Conservation (phyloP, 1,284 basidiomycete species). For the Pyrrhoderma lamaoense region DNA sequence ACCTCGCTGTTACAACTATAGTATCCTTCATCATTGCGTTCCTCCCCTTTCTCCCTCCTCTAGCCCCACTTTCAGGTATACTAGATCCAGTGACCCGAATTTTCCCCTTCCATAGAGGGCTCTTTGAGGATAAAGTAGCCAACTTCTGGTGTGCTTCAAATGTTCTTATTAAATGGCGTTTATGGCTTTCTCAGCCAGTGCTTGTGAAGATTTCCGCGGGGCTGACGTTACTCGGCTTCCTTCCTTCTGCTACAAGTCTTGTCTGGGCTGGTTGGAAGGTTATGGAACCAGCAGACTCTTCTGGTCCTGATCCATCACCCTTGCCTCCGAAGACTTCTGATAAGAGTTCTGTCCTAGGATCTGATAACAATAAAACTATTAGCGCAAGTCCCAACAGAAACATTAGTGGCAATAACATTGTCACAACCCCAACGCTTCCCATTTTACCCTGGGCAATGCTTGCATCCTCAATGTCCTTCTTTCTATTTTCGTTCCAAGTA, state of each 20-base stretch:
- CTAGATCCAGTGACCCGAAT: slow-evolving; percentile 72
- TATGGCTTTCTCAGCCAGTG: slow-evolving; percentile 37
- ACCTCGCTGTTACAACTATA: slow-evolving; percentile 53
- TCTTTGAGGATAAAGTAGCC: slow-evolving; percentile 96
- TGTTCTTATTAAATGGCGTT: slow-evolving; percentile 78
- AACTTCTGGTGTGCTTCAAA: slow-evolving; percentile 96
- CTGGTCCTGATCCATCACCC: slow-evolving; percentile 8
- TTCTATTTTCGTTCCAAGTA: slow-evolving; percentile 93
- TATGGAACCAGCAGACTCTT: not conserved
- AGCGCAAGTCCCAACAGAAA: no score
- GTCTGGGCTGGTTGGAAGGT: slow-evolving; percentile 35
- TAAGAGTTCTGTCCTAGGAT: not conserved
- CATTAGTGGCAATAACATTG: slow-evolving; percentile 3
- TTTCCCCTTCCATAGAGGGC: slow-evolving; percentile 83
- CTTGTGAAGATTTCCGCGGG: slow-evolving; percentile 53
- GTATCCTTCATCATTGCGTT: slow-evolving; percentile 66
- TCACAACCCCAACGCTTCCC: slow-evolving; percentile 45
- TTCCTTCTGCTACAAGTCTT: slow-evolving; percentile 52
- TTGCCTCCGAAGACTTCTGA: slow-evolving; percentile 11
- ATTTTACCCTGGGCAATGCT: slow-evolving; percentile 66
- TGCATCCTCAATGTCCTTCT: slow-evolving; percentile 79
- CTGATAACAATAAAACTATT: no score
- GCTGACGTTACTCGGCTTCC: slow-evolving; percentile 57
- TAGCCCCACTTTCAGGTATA: slow-evolving; percentile 42
- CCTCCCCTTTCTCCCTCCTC: slow-evolving; percentile 63